These are phyloP conservation scores for Boletus fagicola DNA, from an alignment of 768 basidiomycete genomes.

Conservation along the genomic window DNA sequence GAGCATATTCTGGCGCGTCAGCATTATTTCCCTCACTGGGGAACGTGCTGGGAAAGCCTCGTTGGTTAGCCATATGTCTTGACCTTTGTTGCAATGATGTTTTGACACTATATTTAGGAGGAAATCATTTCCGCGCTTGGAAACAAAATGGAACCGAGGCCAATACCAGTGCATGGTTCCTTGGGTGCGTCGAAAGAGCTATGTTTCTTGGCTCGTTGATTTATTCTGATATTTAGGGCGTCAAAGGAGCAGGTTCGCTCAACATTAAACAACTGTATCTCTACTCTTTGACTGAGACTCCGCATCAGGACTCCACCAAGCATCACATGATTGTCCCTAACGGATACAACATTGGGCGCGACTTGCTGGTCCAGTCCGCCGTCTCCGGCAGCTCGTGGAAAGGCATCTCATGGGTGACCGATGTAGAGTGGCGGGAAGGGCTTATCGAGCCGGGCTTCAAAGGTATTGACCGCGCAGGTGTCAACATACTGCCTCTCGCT, in stretches of 20 bases:
- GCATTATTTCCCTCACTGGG: slow-evolving; percentile 73
- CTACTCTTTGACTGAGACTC: slow-evolving; percentile 1
- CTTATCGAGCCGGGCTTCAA: slow-evolving; percentile 65
- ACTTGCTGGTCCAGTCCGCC: slow-evolving; percentile 72
- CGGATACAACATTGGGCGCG: slow-evolving; percentile 81
- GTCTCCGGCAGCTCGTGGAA: slow-evolving; percentile 58
- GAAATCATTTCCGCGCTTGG: slow-evolving; percentile 89
- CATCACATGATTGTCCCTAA: slow-evolving; percentile 73
- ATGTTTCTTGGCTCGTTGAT: neutral
- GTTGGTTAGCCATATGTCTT: slow-evolving; percentile 41
- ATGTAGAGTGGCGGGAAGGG: slow-evolving; percentile 72
- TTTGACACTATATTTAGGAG: slow-evolving; percentile 44
- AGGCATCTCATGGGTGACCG: slow-evolving; percentile 70
- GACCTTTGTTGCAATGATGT: neutral
- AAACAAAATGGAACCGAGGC: slow-evolving; percentile 77
- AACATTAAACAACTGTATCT: neutral
- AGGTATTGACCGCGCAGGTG: slow-evolving; percentile 41
- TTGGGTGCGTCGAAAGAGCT: slow-evolving; percentile 51
- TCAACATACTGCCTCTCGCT: neutral
- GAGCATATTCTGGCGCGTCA: slow-evolving; percentile 78
- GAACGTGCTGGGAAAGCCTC: slow-evolving; percentile 87
- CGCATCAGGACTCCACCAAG: slow-evolving; percentile 48
- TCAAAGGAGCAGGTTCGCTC: slow-evolving; percentile 64
- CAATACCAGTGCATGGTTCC: slow-evolving; percentile 79
- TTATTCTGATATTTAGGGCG: slow-evolving; percentile 41